phyloP scores from a whole-genome alignment of 805 yeast genomes.

The Yarrowia osloensis region DNA sequence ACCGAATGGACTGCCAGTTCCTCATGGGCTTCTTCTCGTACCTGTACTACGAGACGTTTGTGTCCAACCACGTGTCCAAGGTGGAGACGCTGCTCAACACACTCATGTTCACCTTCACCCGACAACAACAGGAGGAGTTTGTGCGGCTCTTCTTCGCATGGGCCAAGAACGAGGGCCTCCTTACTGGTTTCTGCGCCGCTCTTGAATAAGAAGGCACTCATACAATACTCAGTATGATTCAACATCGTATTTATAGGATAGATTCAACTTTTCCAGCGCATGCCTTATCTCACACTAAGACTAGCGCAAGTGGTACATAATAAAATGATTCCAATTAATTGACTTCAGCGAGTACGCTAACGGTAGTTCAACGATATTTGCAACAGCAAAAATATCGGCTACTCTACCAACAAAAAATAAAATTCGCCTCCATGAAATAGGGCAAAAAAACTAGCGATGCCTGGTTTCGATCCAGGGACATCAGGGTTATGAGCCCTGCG shows the following conservation, averaged over 20 bases:
- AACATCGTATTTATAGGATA: constrained; percentile 30
- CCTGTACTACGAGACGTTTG: constrained; percentile 88
- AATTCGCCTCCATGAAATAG: not conserved
- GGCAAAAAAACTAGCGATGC: constrained; percentile 61
- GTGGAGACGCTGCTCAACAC: constrained; percentile 76
- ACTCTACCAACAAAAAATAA: too few relatives aligned
- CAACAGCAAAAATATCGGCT: too few relatives aligned
- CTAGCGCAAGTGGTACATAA: constrained; percentile 17
- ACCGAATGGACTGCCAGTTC: constrained; percentile 96
- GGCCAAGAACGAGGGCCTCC: constrained; percentile 26
- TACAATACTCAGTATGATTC: constrained; percentile 14
- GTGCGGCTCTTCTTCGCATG: constrained; percentile 54
- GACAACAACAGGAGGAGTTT: constrained; percentile 64
- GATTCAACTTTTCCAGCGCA: constrained; percentile 26
- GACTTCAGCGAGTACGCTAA: too few relatives aligned
- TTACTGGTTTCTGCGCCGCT: not conserved
- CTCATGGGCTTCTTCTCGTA: constrained; percentile 95
- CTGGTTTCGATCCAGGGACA: constrained; percentile 90
- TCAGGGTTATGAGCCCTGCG: constrained; percentile 97
- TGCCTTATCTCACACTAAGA: not conserved
- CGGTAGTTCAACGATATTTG: too few relatives aligned
- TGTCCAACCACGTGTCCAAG: constrained; percentile 59
- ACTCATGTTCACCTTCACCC: constrained; percentile 67
- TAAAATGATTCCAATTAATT: constrained; percentile 6
- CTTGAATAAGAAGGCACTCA: constrained; percentile 10